Base-by-base conservation (phyloP, 257 asterid species). In the Solanum phureja region DNA sequence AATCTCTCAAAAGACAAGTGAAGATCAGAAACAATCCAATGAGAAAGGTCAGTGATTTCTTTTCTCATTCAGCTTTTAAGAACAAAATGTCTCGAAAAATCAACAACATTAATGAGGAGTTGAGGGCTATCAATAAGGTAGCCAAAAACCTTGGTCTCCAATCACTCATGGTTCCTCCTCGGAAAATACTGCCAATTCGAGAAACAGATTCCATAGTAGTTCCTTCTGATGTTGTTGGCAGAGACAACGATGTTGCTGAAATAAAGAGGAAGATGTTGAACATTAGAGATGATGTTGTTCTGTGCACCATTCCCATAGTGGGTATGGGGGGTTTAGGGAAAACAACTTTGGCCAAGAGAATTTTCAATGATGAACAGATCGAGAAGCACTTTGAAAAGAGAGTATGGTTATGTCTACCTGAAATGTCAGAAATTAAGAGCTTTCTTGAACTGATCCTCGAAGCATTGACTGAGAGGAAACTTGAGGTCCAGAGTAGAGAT, bases 281-380 rank as follows among this genome's bases (percentile, higher is more conserved):
- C 62, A 27, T 77, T 4, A 11, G n/a, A 38, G 52, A 49, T 4
- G 69, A 85, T 21, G 8, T 10, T 62, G 31, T 6, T 77, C 37
- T 85, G 5, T 44, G 64, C 34, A 83, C 64, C 14, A 42, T 90
- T 34, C 89, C 87, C 24, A 46, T 90, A 7, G 40, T 29, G 8
- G 88, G 88, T 2, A 86, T 86, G 90, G 92, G 89, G 0, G 90
- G 89, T 11, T 21, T 83, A 44, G 88, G 90, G 21, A 83, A 68
- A 42, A 84, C 90, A 10, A 89, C 91, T 8, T 11, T 92, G 29
- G 89, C 91, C 4, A 85, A 86, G 24, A 3, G 1, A 24, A 64
- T 90, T 49, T 90, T 35, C n/a, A 33, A 69, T 21, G 31, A 92
- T 62, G 49, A 76, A n/a, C 10, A 27, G 12, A 52, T 89, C 11